Conservation (phyloP, 2,329 filamentous ascomycete genomes). For the Bertia moriformis region DNA sequence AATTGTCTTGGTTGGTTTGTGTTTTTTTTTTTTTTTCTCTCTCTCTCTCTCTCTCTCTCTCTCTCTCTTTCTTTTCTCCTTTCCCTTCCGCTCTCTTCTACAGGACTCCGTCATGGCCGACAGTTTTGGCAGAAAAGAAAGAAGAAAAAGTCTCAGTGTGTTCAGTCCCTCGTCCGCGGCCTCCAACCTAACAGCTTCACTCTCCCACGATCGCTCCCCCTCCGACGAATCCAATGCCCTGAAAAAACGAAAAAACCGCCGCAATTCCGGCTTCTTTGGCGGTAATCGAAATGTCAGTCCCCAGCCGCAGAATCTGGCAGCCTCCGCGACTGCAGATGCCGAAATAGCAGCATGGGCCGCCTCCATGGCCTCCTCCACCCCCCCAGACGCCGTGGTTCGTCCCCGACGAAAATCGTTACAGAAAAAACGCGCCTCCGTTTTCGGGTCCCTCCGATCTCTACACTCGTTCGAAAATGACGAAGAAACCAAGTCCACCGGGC, state of each 20-base stretch:
- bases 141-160: slow-evolving; percentile 16
- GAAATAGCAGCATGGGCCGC: not conserved
- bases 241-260: slow-evolving; percentile 17
- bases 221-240: slow-evolving; percentile 16
- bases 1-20: no score
- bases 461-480: slow-evolving; percentile 36
- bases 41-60: not conserved
- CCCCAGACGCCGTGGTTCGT: slow-evolving; percentile 7
- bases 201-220: slow-evolving; percentile 16
- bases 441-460: slow-evolving; percentile 39
- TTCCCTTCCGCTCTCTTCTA: slow-evolving; percentile 2
- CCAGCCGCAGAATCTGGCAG: slow-evolving; percentile 3
- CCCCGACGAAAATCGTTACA: slow-evolving; percentile 25
- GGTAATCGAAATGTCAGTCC: slow-evolving; percentile 10
- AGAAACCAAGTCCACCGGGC: slow-evolving; percentile 8
- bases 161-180: slow-evolving; percentile 9
- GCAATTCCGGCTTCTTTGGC: slow-evolving; percentile 21
- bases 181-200: slow-evolving; percentile 6
- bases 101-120: slow-evolving; percentile 8
- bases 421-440: slow-evolving; percentile 33
- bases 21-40: no score
- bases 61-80: not conserved
- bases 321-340: not conserved
- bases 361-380: not conserved
- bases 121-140: slow-evolving; percentile 8